Evolutionary conservation across 2,329 filamentous ascomycete genomes (phyloP).

Genomic region (Fusarium annulatum): DNA sequence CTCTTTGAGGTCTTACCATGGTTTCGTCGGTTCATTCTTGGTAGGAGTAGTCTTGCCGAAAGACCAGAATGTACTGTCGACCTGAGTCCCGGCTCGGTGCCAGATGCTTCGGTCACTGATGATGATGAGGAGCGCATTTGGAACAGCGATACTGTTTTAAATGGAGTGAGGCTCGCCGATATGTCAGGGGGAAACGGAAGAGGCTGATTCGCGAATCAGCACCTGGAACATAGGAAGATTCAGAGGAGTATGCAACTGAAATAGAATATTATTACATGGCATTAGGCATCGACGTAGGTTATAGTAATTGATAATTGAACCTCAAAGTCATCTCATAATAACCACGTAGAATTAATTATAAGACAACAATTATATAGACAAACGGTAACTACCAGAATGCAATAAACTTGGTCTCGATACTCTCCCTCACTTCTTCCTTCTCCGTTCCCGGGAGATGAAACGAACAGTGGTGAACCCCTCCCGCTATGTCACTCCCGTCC

Average conservation of each 20-base stretch:
- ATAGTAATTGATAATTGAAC: background rate
- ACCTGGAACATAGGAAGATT: no score
- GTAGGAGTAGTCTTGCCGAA: background rate
- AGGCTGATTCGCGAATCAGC: no score
- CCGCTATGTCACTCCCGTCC: background rate
- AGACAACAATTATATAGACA: rapidly evolving
- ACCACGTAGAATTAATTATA: rapidly evolving
- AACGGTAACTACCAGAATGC: background rate
- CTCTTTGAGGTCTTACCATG: background rate
- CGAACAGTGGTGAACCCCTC: background rate
- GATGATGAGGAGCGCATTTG: background rate
- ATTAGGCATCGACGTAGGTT: background rate
- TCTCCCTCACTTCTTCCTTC: background rate
- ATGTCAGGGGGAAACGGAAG: background rate
- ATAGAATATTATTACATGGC: no score
- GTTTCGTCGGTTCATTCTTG: background rate
- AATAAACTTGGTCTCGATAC: background rate
- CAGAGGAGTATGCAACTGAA: no score
- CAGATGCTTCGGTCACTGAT: background rate
- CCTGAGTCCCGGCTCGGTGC: background rate
- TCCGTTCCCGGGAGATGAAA: background rate
- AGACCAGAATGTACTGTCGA: background rate
- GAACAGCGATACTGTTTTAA: background rate
- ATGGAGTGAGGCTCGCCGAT: background rate
- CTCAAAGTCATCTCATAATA: no score